A percentile compares a stretch with the other conserved stretches of the same genome.
Evolutionary conservation across 169 alveolate species (phyloP).

Genomic region (Babesia ovata): DNA sequence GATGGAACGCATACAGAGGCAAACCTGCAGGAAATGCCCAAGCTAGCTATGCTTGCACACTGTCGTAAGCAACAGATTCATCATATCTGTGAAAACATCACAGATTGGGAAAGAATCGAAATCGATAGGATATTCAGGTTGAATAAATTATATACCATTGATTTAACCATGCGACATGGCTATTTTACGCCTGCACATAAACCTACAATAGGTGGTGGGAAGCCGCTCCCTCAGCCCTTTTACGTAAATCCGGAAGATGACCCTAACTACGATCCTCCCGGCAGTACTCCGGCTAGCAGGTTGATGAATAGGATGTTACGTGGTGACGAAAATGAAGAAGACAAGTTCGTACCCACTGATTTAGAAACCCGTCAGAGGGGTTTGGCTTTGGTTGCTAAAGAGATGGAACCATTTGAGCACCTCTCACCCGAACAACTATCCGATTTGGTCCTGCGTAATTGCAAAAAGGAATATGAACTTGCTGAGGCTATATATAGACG

Average conservation of each 20-base stretch:
- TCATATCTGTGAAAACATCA: slow-evolving; percentile 16
- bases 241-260: slow-evolving; percentile 54
- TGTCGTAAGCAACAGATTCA: slow-evolving; percentile 25
- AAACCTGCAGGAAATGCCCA: slow-evolving; percentile 30
- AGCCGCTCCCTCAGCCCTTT: slow-evolving; percentile 30
- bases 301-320: slow-evolving; percentile 24
- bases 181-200: slow-evolving; percentile 7
- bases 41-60: slow-evolving; percentile 27
- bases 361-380: slow-evolving; percentile 27
- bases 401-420: slow-evolving; percentile 49
- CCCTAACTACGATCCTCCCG: slow-evolving; percentile 50
- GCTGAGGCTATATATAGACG: slow-evolving; percentile 35
- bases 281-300: slow-evolving; percentile 14
- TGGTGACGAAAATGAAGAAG: slow-evolving; percentile 6
- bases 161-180: neutral
- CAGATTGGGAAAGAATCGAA: slow-evolving; percentile 41
- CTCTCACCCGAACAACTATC: slow-evolving; percentile 43
- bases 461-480: slow-evolving; percentile 50
- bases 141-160: slow-evolving; percentile 10
- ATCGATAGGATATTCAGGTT: slow-evolving; percentile 17
- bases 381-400: slow-evolving; percentile 22
- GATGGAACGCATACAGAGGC: neutral
- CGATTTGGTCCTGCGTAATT: slow-evolving; percentile 25
- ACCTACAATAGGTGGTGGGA: slow-evolving; percentile 35
- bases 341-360: slow-evolving; percentile 32